Evolutionary conservation across 1,284 basidiomycete genomes (phyloP), one percentile per base, ranked within the genome.

Genomic region (Ceratobasidium sp.): DNA sequence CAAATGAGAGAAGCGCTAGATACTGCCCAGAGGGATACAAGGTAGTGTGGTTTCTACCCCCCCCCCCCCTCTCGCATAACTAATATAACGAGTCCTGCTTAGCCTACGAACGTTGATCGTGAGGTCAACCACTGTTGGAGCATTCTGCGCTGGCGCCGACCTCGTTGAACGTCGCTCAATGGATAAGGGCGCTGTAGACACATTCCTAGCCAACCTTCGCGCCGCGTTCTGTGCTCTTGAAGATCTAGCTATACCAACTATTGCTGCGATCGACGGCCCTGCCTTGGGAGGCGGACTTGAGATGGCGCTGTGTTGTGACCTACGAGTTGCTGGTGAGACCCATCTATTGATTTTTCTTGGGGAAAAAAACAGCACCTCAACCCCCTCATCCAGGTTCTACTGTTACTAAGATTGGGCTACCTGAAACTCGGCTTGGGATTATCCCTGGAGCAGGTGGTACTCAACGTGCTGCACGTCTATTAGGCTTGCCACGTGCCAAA

Each of bases 401-500:
- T 35, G 92, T 92, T 21, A 88, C 88, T 43, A 92, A 92, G 81
- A 90, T 96, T 59, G 92, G 93, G 2, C 82, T 96, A 14, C 93
- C 94, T 1, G 94, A 96, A 81, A 91, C 89, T 2, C 87, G 89
- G 69, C 85, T 97, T 23, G 96, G 95, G 5, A 98, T 98, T 76
- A 98, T 98, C 72, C 96, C 96, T 14, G 96, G 96, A 59, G 95
- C 94, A n/a, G 95, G 95, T 1, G 95, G 95, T 0, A 98, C 96
- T 0, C 95, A 96, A 78, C 87, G 96, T 43, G 86, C 93, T 21
- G 90, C 94, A 1, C 88, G 94, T 52, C 82, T 98, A 23, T 82
- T 98, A 11, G 96, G 96, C 0, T 81, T 90, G 23, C 86, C 94
- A 49, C 91, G 89, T 80, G 91, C 96, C 6, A 98, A 98, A 81